Evolutionary conservation across 148 eudicot genomes (phyloP), one percentile per base, ranked within the genome.

Genomic region (Diospyros kaki): DNA sequence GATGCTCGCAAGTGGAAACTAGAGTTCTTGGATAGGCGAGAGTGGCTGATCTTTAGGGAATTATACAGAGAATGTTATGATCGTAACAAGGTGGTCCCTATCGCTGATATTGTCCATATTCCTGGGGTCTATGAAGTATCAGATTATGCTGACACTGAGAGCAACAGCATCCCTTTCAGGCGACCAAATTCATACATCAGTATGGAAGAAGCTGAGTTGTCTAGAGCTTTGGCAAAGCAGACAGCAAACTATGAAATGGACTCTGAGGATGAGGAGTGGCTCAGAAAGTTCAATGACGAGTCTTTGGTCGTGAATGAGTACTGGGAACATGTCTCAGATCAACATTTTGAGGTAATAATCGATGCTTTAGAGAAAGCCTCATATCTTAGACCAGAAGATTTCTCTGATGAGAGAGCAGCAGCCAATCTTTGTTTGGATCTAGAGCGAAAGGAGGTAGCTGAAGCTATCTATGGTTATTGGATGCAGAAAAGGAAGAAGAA

Each of bases 361-460:
- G 96, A 92, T 86, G 88, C 93, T 68, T 88, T 95, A 64, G 98
- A 95, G 81, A 95, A 86, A 75, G 92, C 90, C 71, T 74, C 81
- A 43, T 90, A 80, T 71, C 75, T 75, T 76, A 77, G 77, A 72
- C 85, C 85, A 28, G 91, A 92, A 68, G 81, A 80, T 73, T 84
- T 63, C 46, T 65, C 69, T 44, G 88, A 87, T 74, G 91, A 79
- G 69, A 66, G 78, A 64, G 80, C 75, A 6, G 87, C 89, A 54
- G 87, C 63, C 69, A 79, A 69, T 59, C 73, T 80, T 28, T 87
- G 86, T 73, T 41, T 73, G 62, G 83, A 82, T 79, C 72, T 89
- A 42, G 92, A 78, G 45, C 80, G 80, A 77, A 80, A 66, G 51
- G 89, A 84, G 68, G 84, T 84, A 7, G 72, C 85, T 18, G 89